Percentiles rank a stretch among this genome's conserved stretches.
Conservation (phyloP, 2,329 filamentous ascomycete species). For the Akanthomyces dipterigenus region DNA sequence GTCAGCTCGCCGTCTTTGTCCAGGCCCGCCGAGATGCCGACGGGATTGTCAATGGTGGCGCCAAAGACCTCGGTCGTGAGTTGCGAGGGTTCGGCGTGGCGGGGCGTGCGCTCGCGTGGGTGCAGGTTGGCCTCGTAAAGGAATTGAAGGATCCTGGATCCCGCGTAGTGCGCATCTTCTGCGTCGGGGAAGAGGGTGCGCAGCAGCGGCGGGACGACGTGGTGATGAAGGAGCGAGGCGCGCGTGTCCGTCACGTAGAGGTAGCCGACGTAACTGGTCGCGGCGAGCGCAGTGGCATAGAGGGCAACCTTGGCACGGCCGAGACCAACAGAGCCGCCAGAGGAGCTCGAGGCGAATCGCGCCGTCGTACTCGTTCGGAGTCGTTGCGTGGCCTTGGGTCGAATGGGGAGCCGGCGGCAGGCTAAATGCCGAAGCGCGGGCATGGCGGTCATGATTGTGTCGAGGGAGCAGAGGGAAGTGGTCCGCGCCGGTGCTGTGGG, state of each 20-base stretch:
- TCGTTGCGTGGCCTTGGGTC: not conserved
- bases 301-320: conserved; percentile 31
- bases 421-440: conserved; percentile 3
- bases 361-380: not conserved
- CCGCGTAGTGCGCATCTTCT: conserved; percentile 86
- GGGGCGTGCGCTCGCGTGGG: conserved; percentile 65
- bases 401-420: conserved; percentile 1
- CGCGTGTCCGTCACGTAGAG: conserved; percentile 70
- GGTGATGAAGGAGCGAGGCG: conserved; percentile 58
- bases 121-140: conserved; percentile 71
- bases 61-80: conserved; percentile 59
- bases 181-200: conserved; percentile 65
- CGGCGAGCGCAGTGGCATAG: conserved; percentile 35
- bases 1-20: conserved; percentile 93
- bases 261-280: conserved; percentile 44
- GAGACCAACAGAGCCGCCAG: conserved; percentile 21
- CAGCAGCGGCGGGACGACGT: conserved; percentile 58
- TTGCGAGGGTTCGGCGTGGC: conserved; percentile 24
- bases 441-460: conserved; percentile 3
- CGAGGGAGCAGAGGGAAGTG: not conserved
- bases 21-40: conserved; percentile 90
- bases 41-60: conserved; percentile 70
- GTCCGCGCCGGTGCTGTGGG: not conserved
- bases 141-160: conserved; percentile 62
- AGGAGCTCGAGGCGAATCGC: conserved; percentile 20